phyloP scores from a whole-genome alignment of 1,284 basidiomycete genomes.

The Puccinia triticina region DNA sequence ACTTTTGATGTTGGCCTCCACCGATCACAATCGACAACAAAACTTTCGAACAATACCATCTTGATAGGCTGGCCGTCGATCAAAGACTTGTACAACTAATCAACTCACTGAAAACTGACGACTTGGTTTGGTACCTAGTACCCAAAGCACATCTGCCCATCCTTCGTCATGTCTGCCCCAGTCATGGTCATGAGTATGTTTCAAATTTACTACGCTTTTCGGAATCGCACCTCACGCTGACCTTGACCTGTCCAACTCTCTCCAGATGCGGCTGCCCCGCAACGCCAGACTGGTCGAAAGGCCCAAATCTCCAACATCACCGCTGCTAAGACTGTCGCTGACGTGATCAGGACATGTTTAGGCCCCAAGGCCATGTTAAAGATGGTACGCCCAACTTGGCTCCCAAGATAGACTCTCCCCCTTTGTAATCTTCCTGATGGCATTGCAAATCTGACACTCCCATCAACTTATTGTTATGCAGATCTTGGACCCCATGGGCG shows the following conservation, averaged over 20 bases:
- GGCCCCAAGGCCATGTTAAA: constrained; percentile 98
- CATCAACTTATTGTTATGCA: background rate
- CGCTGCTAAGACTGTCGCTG: constrained; percentile 97
- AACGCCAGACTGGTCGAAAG: constrained; percentile 89
- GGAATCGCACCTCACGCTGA: background rate
- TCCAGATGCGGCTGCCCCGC: constrained; percentile 69
- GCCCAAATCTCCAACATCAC: constrained; percentile 97
- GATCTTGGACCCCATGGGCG: constrained; percentile 75
- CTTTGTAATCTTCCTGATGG: background rate
- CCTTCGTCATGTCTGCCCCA: constrained; percentile 34
- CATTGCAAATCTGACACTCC: background rate
- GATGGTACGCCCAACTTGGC: constrained; percentile 74
- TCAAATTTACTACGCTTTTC: background rate
- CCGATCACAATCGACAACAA: too few relatives aligned
- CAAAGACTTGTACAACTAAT: too few relatives aligned
- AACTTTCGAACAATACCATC: too few relatives aligned
- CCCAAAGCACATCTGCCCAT: background rate
- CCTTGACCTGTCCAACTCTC: background rate
- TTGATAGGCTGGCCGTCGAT: too few relatives aligned
- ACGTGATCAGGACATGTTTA: constrained; percentile 97
- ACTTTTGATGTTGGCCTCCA: too few relatives aligned
- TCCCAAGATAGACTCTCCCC: background rate
- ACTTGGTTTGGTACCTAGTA: too few relatives aligned
- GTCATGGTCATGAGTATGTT: constrained; percentile 52
- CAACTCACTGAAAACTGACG: too few relatives aligned